phyloP scores from a whole-genome alignment of 1,284 basidiomycete species.

The Rhodotorula sp. region DNA sequence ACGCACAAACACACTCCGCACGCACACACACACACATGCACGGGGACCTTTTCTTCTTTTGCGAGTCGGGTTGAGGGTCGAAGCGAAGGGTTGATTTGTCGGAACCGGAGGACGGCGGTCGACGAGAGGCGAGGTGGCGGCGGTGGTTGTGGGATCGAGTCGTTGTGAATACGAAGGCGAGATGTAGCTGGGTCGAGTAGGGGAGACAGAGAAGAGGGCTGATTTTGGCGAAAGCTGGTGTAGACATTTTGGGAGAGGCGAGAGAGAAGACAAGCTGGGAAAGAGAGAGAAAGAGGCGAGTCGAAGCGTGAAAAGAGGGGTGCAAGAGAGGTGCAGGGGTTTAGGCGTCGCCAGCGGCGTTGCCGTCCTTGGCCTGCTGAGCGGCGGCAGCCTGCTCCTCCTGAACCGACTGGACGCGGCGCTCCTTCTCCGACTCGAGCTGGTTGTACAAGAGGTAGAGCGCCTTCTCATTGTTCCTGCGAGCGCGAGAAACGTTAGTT shows the following conservation, averaged over 20 bases:
- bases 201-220: too few relatives aligned
- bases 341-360: slow-evolving; percentile 10
- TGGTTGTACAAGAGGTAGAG: slow-evolving; percentile 90
- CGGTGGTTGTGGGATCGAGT: too few relatives aligned
- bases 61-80: too few relatives aligned
- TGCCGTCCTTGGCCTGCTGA: not conserved
- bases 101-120: too few relatives aligned
- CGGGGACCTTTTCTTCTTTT: too few relatives aligned
- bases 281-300: not conserved
- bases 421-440: slow-evolving; percentile 89
- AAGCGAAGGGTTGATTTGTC: too few relatives aligned
- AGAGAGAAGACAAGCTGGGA: not conserved
- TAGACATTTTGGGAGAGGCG: not conserved
- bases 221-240: too few relatives aligned
- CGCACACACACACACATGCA: too few relatives aligned
- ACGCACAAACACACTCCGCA: too few relatives aligned
- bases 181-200: too few relatives aligned
- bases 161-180: too few relatives aligned
- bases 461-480: slow-evolving; percentile 69
- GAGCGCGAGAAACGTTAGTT: not conserved
- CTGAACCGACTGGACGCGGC: slow-evolving; percentile 35
- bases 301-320: not conserved
- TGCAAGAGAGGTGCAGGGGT: not conserved
- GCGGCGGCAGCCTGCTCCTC: slow-evolving; percentile 22
- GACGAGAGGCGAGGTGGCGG: too few relatives aligned